Base-by-base conservation (phyloP, 805 yeast species). In the Starmerella geochares region DNA sequence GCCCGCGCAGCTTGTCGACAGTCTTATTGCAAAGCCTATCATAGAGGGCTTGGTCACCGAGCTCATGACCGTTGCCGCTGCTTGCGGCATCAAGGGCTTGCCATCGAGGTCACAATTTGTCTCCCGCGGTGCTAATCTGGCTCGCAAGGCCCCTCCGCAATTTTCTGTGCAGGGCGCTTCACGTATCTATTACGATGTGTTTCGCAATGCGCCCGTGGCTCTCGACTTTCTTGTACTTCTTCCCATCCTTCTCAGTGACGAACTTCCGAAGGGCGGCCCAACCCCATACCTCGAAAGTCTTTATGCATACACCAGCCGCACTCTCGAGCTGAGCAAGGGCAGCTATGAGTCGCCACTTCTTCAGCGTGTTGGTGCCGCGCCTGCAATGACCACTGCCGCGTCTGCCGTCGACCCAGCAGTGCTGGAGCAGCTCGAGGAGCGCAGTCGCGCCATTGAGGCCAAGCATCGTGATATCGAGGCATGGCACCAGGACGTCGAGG, bases 221-320 rank as follows among this genome's bases (percentile, higher is more conserved):
- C 71, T 83, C 37, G 96, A 88, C 67, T 71, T 86, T 61, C 69
- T 86, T 38, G 68, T 88, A 48, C 73, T 88, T 54, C 94, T 86
- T 62, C 94, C 95, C 4, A 88, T 88, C 47, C 69, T 88, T 49
- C 71, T 87, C 50, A 95, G 92, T n/a, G 95, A 87, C 67, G 95
- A 87, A 62, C 77, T 77, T 62, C 49, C 58, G 13, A 58, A 58
- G 48, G 80, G 82, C 44, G 80, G 86, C 48, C 81, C 83, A 63
- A 86, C 96, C 0, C 96, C 96, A 2, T 88, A 88, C 63, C 71
- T 88, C 63, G 96, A 88, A 67, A 85, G 85, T 58, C 68, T 86
- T 50, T 88, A 86, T 63, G 86, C 95, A 7, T 56, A 61, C 47
- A 48, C 62, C 53, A 55, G 60, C 35, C 77, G 60, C 70, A 71